Percentiles rank a stretch among this genome's conserved stretches.
These are phyloP conservation scores for Alternaria hordeiaustralica DNA, from an alignment of 2,329 filamentous ascomycete species.

Conservation along the genomic window DNA sequence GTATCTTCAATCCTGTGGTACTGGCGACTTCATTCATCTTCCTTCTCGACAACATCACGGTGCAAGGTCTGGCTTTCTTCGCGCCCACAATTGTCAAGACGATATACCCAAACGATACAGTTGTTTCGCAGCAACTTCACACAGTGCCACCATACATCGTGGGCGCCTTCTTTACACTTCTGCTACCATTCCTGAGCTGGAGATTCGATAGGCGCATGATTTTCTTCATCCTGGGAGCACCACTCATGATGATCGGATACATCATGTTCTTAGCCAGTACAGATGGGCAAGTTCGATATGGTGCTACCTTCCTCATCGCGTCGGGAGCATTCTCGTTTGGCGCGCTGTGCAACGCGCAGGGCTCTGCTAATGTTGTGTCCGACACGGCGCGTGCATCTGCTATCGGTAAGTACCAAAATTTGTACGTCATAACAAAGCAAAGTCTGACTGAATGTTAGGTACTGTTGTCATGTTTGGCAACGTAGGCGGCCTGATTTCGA, in stretches of 20 bases:
- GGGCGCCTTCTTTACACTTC: slow-evolving; percentile 69
- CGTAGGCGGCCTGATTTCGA: slow-evolving; percentile 71
- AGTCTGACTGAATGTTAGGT: slow-evolving; percentile 27
- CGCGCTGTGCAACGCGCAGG: slow-evolving; percentile 70
- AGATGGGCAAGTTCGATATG: slow-evolving; percentile 64
- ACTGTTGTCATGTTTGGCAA: slow-evolving; percentile 76
- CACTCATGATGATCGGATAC: slow-evolving; percentile 72
- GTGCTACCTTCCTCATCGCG: slow-evolving; percentile 73
- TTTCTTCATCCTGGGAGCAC: slow-evolving; percentile 66
- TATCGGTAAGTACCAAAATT: slow-evolving; percentile 56
- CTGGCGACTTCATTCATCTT: slow-evolving; percentile 65
- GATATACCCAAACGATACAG: slow-evolving; percentile 66
- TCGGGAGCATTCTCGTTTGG: slow-evolving; percentile 69
- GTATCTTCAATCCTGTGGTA: slow-evolving; percentile 70
- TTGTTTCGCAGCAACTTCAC: slow-evolving; percentile 70
- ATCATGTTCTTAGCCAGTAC: slow-evolving; percentile 69
- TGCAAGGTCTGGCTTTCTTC: slow-evolving; percentile 74
- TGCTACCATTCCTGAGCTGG: slow-evolving; percentile 68
- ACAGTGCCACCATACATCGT: slow-evolving; percentile 75
- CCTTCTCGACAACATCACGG: slow-evolving; percentile 72
- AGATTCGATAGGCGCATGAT: slow-evolving; percentile 65
- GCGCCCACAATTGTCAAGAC: slow-evolving; percentile 72
- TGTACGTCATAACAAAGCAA: not conserved
- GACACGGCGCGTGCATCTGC: slow-evolving; percentile 72
- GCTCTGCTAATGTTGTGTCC: slow-evolving; percentile 72